phyloP scores from a whole-genome alignment of 2,329 filamentous ascomycete species.

The Plectosphaerella cucumerina region DNA sequence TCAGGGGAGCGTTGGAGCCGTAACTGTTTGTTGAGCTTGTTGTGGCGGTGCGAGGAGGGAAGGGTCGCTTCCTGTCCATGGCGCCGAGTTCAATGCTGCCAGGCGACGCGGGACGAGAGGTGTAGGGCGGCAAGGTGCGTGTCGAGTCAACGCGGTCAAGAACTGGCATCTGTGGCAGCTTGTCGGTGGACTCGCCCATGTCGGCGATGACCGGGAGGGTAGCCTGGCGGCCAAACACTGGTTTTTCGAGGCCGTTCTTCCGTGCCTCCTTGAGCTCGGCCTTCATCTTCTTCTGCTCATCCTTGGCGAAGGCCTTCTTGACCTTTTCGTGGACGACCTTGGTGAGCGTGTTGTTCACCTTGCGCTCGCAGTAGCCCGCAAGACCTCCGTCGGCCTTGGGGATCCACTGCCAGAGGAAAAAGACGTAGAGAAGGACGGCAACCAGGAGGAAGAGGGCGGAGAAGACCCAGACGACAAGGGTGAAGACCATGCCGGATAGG shows the following conservation, averaged over 20 bases:
- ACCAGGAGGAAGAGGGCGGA: conserved; percentile 71
- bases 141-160: conserved; percentile 57
- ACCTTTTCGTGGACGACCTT: conserved; percentile 83
- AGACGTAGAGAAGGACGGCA: conserved; percentile 73
- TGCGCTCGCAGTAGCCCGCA: conserved; percentile 81
- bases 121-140: conserved; percentile 58
- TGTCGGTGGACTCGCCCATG: conserved; percentile 39
- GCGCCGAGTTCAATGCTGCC: conserved; percentile 47
- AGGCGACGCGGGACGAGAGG: conserved; percentile 54
- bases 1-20: conserved; percentile 59
- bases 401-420: conserved; percentile 92
- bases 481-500: conserved; percentile 88
- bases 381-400: conserved; percentile 76
- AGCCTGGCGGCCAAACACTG: conserved; percentile 50
- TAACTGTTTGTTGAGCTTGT: conserved; percentile 56
- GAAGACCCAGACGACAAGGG: conserved; percentile 83
- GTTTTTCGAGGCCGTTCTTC: conserved; percentile 48
- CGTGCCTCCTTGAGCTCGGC: conserved; percentile 46
- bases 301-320: conserved; percentile 80
- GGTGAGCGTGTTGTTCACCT: conserved; percentile 81
- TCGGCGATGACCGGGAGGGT: conserved; percentile 62
- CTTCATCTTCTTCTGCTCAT: conserved; percentile 57
- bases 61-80: conserved; percentile 47
- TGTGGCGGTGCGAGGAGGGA: conserved; percentile 46
- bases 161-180: conserved; percentile 54